Conservation (phyloP, 2,329 filamentous ascomycete genomes). For the Fusarium papillatum region DNA sequence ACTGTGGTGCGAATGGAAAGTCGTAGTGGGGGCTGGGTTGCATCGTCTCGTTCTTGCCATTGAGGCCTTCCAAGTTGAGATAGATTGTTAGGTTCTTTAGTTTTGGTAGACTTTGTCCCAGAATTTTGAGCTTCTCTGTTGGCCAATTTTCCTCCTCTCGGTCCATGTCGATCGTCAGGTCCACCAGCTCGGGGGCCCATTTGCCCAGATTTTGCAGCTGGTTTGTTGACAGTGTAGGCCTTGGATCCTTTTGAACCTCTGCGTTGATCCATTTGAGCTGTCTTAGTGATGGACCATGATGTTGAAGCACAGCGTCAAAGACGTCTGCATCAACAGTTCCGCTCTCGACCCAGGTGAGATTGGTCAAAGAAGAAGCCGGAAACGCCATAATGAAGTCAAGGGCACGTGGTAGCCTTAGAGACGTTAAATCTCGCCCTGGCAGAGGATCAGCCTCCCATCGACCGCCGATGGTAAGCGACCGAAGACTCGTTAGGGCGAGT, state of each 20-base stretch:
- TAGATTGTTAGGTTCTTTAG: conserved; percentile 2
- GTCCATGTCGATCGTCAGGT: conserved; percentile 13
- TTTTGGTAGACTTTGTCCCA: conserved; percentile 5
- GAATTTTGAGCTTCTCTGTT: neutral
- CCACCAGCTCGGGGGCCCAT: conserved; percentile 4
- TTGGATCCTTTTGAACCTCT: neutral
- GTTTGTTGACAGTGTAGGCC: neutral
- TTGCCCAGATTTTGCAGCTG: conserved; percentile 4
- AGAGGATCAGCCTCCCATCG: neutral
- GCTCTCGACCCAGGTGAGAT: conserved; percentile 9
- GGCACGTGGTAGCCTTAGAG: neutral
- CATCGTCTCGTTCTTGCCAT: neutral
- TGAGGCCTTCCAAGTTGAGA: neutral
- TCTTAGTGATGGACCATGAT: conserved; percentile 12
- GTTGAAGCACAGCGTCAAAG: conserved; percentile 5
- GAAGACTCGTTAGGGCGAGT: neutral
- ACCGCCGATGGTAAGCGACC: neutral
- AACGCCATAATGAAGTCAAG: conserved; percentile 12
- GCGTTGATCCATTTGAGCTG: conserved; percentile 22
- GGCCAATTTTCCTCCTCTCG: neutral
- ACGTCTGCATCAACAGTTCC: neutral
- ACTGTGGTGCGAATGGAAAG: neutral
- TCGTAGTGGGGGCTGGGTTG: neutral
- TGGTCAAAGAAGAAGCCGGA: neutral
- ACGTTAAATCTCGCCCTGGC: neutral